Percentiles rank a stretch among this genome's conserved stretches.
phyloP scores from a whole-genome alignment of 2,329 filamentous ascomycete species.

The Botrytis fabae region DNA sequence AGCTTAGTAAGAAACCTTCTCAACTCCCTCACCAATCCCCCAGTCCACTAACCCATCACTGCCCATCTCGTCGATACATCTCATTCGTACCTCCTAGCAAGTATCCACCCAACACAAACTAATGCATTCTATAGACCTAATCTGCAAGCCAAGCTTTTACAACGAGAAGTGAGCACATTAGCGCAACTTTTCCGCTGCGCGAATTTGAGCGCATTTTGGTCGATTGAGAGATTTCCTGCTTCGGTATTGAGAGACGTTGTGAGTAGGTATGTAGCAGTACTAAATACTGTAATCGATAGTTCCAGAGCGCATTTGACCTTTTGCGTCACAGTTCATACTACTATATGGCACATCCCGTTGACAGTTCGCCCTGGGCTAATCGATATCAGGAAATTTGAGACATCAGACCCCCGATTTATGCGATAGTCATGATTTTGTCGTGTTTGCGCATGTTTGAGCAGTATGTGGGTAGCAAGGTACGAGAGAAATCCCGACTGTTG shows the following conservation, averaged over 20 bases:
- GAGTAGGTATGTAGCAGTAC: background rate
- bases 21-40: background rate
- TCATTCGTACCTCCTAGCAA: background rate
- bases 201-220: background rate
- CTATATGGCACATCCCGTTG: background rate
- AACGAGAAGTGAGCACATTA: background rate
- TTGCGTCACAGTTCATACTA: background rate
- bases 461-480: background rate
- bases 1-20: background rate
- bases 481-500: background rate
- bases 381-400: background rate
- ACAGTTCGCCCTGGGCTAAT: background rate
- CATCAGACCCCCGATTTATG: background rate
- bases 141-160: background rate
- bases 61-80: no score
- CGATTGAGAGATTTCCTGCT: background rate
- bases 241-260: background rate
- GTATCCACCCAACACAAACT: background rate
- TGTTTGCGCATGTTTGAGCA: constrained; percentile 18
- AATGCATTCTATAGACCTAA: background rate
- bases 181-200: background rate
- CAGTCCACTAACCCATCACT: background rate
- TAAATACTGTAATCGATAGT: background rate
- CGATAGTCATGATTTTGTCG: background rate
- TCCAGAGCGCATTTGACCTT: background rate